Conservation (phyloP, 805 yeast genomes). For the Teunomyces lycoperdinae region DNA sequence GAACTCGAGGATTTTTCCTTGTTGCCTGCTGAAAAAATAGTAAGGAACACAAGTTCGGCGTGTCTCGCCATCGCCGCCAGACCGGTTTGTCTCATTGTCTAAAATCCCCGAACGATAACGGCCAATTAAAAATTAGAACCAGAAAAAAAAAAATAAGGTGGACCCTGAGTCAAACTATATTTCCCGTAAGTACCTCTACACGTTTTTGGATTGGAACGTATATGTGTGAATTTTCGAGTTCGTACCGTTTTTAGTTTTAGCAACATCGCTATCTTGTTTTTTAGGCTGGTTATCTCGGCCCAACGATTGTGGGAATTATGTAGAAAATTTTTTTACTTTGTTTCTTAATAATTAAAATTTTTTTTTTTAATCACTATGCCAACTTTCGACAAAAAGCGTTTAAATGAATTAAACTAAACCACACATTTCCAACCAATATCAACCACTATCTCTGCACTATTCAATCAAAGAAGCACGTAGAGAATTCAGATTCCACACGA, state of each 20-base stretch:
- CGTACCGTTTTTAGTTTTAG: background rate
- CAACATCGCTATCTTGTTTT: no score
- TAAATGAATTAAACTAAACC: background rate
- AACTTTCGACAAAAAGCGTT: background rate
- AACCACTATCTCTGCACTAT: background rate
- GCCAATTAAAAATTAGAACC: background rate
- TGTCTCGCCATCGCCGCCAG: background rate
- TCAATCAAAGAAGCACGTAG: background rate
- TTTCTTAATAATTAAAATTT: background rate
- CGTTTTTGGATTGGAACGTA: no score
- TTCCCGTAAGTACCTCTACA: no score
- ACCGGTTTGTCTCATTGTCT: no score
- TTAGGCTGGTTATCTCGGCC: background rate
- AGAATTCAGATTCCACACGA: no score
- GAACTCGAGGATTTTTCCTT: background rate
- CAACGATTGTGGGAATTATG: background rate
- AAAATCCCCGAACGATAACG: no score
- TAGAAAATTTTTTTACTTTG: background rate
- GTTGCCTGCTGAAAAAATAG: conserved; percentile 6
- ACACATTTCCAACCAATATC: background rate
- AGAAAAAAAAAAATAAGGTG: background rate
- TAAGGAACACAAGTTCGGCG: background rate
- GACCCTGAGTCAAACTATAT: no score
- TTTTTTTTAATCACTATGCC: conserved; percentile 2
- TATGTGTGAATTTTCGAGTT: background rate